Conservation (phyloP, 1,284 basidiomycete genomes). For the Trametes polyzona region DNA sequence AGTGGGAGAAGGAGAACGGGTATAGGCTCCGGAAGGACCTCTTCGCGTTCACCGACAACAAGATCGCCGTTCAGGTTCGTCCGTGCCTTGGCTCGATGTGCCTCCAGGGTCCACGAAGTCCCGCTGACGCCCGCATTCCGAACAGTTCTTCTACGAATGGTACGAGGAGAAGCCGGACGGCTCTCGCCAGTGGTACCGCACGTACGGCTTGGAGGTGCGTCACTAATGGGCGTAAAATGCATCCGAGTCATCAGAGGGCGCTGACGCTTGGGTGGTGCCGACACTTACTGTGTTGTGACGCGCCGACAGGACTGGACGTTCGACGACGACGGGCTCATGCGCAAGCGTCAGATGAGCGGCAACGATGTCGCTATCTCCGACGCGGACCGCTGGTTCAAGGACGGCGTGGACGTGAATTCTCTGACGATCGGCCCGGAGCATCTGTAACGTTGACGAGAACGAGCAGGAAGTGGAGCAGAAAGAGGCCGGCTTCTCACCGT, state of each 20-base stretch:
- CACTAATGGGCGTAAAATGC: not conserved
- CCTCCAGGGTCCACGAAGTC: not conserved
- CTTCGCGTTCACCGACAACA: constrained; percentile 60
- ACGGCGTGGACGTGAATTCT: constrained; percentile 39
- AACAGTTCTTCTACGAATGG: constrained; percentile 70
- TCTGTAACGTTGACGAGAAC: constrained; percentile 1
- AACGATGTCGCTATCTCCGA: constrained; percentile 57
- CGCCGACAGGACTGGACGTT: constrained; percentile 60
- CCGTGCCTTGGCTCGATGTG: not conserved
- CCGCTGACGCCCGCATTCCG: not conserved
- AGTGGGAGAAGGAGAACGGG: constrained; percentile 57
- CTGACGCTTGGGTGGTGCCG: not conserved
- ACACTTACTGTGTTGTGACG: too few relatives aligned
- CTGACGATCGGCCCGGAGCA: constrained; percentile 32
- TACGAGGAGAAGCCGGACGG: constrained; percentile 41
- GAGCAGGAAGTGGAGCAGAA: not conserved
- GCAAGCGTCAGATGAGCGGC: constrained; percentile 59
- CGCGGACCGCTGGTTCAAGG: constrained; percentile 61
- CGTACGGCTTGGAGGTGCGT: constrained; percentile 55
- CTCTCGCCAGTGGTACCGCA: constrained; percentile 53
- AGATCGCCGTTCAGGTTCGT: constrained; percentile 56
- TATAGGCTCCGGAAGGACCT: constrained; percentile 56
- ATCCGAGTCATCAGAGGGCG: too few relatives aligned
- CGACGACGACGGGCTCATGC: constrained; percentile 55
- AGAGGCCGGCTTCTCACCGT: not conserved